Conservation (phyloP, 2,329 filamentous ascomycete species). For the Atkinsonella texensis region DNA sequence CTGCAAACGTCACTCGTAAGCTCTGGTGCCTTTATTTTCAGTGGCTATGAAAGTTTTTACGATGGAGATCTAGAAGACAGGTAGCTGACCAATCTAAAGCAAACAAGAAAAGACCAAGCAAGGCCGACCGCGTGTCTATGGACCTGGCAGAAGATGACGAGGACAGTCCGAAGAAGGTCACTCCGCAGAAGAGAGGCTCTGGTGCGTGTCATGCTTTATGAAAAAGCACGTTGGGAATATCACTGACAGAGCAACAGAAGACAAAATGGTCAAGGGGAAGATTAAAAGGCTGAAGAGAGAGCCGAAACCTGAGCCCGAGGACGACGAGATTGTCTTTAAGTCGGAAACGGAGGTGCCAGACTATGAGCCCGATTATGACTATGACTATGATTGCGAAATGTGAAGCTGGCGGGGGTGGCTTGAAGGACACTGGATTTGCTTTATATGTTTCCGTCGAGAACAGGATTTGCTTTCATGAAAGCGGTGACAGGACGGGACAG, state of each 20-base stretch:
- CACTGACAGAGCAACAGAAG: background rate
- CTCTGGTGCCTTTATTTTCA: no score
- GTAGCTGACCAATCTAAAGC: background rate
- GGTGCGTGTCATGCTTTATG: background rate
- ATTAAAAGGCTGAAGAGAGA: background rate
- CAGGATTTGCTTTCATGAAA: background rate
- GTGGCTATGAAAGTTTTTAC: no score
- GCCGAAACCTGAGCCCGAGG: background rate
- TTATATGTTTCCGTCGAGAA: background rate
- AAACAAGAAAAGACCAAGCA: background rate
- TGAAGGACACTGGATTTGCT: no score
- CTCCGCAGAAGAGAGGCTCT: background rate
- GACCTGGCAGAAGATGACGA: background rate
- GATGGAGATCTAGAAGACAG: no score
- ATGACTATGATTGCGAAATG: background rate
- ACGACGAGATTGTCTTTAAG: background rate
- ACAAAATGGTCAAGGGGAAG: background rate
- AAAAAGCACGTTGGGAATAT: background rate
- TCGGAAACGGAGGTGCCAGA: background rate
- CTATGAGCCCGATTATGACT: no score
- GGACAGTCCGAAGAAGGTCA: background rate
- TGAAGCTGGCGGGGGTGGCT: background rate
- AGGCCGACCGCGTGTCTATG: background rate
- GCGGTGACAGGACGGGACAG: background rate
- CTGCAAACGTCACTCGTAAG: no score